phyloP scores from a whole-genome alignment of 2,329 filamentous ascomycete species.

The Xylogone sp. region DNA sequence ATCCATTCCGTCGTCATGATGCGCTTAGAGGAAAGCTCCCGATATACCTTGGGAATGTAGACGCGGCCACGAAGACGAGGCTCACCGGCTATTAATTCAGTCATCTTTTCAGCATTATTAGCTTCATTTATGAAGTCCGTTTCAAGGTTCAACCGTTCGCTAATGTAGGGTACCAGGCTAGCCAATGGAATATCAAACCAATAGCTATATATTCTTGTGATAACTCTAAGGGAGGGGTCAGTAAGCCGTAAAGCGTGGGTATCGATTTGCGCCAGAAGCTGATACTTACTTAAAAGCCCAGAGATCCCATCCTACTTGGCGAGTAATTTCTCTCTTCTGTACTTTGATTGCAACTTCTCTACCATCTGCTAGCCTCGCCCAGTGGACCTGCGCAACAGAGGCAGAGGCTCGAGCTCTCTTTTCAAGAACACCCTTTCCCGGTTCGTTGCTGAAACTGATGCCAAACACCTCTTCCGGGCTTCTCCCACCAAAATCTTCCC shows the following conservation, averaged over 20 bases:
- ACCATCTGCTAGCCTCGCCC: conserved; percentile 82
- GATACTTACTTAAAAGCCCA: conserved; percentile 80
- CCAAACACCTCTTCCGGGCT: conserved; percentile 89
- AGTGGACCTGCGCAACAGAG: conserved; percentile 95
- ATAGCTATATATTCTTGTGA: conserved; percentile 76
- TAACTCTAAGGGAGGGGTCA: conserved; percentile 49
- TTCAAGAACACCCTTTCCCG: conserved; percentile 64
- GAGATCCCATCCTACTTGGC: conserved; percentile 90
- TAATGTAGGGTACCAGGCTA: conserved; percentile 86
- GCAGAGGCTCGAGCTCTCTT: conserved; percentile 67
- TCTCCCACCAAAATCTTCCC: conserved; percentile 82
- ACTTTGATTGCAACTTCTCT: conserved; percentile 93
- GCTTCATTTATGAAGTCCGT: conserved; percentile 95
- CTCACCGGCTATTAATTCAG: conserved; percentile 69
- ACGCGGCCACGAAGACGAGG: conserved; percentile 73
- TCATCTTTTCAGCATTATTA: conserved; percentile 82
- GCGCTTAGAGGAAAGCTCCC: conserved; percentile 75
- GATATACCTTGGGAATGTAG: conserved; percentile 82
- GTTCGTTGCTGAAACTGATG: conserved; percentile 70
- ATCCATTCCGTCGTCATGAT: conserved; percentile 98
- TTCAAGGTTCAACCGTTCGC: conserved; percentile 85
- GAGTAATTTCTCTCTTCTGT: conserved; percentile 89
- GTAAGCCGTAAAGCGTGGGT: no score
- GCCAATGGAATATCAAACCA: conserved; percentile 95
- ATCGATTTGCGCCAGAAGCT: conserved; percentile 12